A percentile compares a stretch with the other conserved stretches of the same genome.
phyloP scores from a whole-genome alignment of 148 eudicot genomes.

The Rhododendron henanense region DNA sequence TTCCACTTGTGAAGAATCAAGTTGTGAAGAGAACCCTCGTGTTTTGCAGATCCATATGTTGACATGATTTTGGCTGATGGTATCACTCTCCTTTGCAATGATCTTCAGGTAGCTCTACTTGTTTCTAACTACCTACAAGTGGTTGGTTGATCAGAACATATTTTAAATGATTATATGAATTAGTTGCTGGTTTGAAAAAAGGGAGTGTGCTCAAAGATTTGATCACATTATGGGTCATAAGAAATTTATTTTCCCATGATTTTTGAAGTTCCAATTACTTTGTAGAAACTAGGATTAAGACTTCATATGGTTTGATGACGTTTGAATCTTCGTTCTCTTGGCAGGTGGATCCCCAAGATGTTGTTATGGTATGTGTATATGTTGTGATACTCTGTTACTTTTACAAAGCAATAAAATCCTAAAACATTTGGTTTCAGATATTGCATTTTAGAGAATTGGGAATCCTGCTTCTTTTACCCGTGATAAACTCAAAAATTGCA shows the following conservation, averaged over 20 bases:
- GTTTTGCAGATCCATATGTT: constrained; percentile 67
- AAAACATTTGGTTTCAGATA: neutral
- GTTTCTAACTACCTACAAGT: neutral
- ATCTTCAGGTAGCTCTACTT: constrained; percentile 56
- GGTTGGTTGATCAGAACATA: neutral
- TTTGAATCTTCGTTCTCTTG: constrained; percentile 22
- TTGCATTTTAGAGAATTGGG: neutral
- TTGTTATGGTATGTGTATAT: constrained; percentile 84
- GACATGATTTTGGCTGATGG: constrained; percentile 94
- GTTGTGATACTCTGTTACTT: neutral
- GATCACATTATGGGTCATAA: too few species aligned
- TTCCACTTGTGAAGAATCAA: neutral
- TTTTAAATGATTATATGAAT: too few species aligned
- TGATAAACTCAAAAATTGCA: neutral
- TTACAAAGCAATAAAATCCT: neutral
- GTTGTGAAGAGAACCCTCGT: neutral
- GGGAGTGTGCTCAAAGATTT: too few species aligned
- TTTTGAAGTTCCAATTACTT: too few species aligned
- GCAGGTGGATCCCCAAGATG: constrained; percentile 98
- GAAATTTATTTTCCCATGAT: too few species aligned
- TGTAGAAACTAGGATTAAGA: neutral
- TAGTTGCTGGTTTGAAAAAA: too few species aligned
- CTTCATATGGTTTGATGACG: constrained; percentile 11
- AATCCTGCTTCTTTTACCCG: neutral
- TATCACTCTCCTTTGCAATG: constrained; percentile 76